Conservation (phyloP, 116 monocot genomes). For the Dioscorea cayenensis region DNA sequence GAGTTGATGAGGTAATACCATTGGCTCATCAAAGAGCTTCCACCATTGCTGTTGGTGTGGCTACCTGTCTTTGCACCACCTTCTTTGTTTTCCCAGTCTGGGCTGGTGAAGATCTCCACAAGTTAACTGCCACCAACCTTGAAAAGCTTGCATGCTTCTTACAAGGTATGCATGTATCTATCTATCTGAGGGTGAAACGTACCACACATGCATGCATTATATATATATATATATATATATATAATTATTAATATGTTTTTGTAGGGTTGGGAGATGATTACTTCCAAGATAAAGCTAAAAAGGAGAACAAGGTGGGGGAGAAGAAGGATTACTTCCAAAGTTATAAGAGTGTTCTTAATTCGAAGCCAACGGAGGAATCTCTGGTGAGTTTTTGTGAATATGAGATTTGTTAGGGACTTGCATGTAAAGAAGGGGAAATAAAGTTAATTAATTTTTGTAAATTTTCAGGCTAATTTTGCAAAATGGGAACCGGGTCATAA, state of each 20-base stretch:
- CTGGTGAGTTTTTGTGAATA: slow-evolving; percentile 25
- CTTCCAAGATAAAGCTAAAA: slow-evolving; percentile 20
- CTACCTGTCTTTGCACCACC: slow-evolving; percentile 26
- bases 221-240: slow-evolving; percentile 4
- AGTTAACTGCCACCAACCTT: slow-evolving; percentile 19
- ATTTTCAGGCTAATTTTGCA: slow-evolving; percentile 33
- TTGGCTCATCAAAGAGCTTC: slow-evolving; percentile 39
- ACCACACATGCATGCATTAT: neutral
- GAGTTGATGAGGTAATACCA: slow-evolving; percentile 31
- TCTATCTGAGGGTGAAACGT: neutral
- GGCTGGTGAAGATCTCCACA: slow-evolving; percentile 53
- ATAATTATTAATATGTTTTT: slow-evolving; percentile 1
- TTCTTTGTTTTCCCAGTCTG: slow-evolving; percentile 40
- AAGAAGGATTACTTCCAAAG: slow-evolving; percentile 17
- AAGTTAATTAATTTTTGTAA: neutral
- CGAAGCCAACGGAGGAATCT: slow-evolving; percentile 51
- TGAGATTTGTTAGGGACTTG: no score
- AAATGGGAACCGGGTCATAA: slow-evolving; percentile 43
- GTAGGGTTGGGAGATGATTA: slow-evolving; percentile 31
- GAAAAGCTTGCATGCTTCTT: slow-evolving; percentile 41
- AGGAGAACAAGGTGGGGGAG: neutral
- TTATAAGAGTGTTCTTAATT: slow-evolving; percentile 49
- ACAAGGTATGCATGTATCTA: slow-evolving; percentile 29
- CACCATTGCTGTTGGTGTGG: slow-evolving; percentile 35
- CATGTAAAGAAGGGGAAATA: no score